Evolutionary conservation across 257 asterid genomes (phyloP).

Genomic region (Nicotiana undulata): DNA sequence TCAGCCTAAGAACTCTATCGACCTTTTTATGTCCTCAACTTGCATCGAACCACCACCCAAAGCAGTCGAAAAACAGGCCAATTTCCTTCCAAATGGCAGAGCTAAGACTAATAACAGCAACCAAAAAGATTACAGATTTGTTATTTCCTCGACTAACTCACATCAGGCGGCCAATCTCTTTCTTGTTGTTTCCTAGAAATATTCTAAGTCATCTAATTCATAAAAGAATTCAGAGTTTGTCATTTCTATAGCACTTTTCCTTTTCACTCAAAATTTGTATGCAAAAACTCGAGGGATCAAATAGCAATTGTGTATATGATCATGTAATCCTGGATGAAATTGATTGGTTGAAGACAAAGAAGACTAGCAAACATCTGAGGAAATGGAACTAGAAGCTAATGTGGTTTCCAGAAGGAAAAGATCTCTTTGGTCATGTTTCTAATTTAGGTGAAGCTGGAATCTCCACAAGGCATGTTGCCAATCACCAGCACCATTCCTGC

Average conservation of each 20-base stretch:
- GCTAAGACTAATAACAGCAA: background rate
- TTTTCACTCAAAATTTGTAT: background rate
- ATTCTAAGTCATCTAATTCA: background rate
- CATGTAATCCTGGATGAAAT: background rate
- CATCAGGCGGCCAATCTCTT: conserved; percentile 3
- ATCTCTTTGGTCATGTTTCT: background rate
- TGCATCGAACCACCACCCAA: background rate
- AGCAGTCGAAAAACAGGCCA: background rate
- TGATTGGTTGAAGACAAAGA: background rate
- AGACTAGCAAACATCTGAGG: background rate
- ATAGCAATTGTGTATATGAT: background rate
- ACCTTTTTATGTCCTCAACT: background rate
- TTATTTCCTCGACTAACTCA: background rate
- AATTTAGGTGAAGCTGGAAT: background rate
- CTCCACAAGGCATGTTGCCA: background rate
- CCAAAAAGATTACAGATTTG: background rate
- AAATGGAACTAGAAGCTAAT: background rate
- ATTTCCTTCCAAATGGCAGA: background rate
- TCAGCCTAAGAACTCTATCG: too few relatives aligned
- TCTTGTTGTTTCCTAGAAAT: background rate
- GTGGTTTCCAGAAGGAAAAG: background rate
- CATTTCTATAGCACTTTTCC: background rate
- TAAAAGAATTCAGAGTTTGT: background rate
- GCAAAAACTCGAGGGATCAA: background rate
- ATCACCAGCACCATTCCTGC: background rate